A percentile compares a stretch with the other conserved stretches of the same genome.
Evolutionary conservation across 1,284 basidiomycete species (phyloP).

Genomic region (Pseudozyma sp.): DNA sequence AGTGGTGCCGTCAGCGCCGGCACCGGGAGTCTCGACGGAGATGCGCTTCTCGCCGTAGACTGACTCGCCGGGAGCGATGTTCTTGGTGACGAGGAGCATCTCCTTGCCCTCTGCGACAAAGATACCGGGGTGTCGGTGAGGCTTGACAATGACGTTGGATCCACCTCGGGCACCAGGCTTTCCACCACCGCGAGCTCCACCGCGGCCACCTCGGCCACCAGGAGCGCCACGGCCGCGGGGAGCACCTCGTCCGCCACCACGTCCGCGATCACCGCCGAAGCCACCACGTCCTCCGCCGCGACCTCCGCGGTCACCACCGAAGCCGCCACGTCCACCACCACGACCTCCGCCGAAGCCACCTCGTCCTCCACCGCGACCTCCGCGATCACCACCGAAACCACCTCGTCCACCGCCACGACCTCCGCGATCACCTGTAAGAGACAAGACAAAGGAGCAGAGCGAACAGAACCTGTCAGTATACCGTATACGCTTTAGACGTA

Average conservation of each 20-base stretch:
- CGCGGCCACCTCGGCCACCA: constrained; percentile 62
- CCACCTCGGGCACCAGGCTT: constrained; percentile 74
- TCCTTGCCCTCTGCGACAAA: constrained; percentile 78
- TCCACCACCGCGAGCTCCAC: constrained; percentile 58
- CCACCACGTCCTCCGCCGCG: constrained; percentile 71
- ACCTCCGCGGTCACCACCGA: constrained; percentile 67
- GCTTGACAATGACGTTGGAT: constrained; percentile 83
- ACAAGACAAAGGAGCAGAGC: constrained; percentile 2
- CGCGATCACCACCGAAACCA: neutral
- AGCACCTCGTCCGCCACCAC: constrained; percentile 58
- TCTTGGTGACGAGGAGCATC: constrained; percentile 95
- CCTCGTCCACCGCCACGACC: constrained; percentile 49
- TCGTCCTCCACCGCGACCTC: constrained; percentile 56
- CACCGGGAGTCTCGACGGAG: constrained; percentile 73
- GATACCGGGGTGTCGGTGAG: constrained; percentile 92
- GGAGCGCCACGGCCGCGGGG: constrained; percentile 56
- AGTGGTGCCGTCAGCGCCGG: constrained; percentile 75
- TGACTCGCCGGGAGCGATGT: constrained; percentile 94
- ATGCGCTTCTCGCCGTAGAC: constrained; percentile 94
- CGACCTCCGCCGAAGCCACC: constrained; percentile 54
- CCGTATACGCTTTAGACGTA: neutral
- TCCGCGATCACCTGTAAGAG: constrained; percentile 55
- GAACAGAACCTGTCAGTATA: constrained; percentile 11
- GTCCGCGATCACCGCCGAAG: constrained; percentile 49
- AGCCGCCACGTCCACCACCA: constrained; percentile 71